phyloP scores from a whole-genome alignment of 1,284 basidiomycete species.

The Tetrapyrgos nigripes region DNA sequence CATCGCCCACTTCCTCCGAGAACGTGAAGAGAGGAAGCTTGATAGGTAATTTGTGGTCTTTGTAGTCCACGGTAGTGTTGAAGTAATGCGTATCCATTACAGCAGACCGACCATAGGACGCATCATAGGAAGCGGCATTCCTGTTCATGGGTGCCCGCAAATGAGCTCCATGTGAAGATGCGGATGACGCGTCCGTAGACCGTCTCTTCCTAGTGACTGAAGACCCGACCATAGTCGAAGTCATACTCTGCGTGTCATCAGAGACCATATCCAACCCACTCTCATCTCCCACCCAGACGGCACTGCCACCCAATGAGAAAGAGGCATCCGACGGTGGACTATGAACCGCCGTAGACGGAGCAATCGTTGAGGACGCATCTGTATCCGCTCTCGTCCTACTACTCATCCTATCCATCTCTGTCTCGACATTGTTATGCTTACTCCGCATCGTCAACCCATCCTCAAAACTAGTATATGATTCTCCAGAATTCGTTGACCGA shows the following conservation, averaged over 20 bases:
- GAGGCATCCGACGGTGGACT: slow-evolving; percentile 72
- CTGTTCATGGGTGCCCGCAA: slow-evolving; percentile 18
- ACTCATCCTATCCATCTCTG: slow-evolving; percentile 22
- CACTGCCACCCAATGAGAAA: slow-evolving; percentile 75
- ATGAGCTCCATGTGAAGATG: slow-evolving; percentile 56
- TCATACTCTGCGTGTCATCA: slow-evolving; percentile 43
- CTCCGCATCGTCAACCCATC: slow-evolving; percentile 60
- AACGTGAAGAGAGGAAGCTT: slow-evolving; percentile 88
- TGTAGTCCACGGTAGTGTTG: slow-evolving; percentile 85
- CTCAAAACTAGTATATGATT: slow-evolving; percentile 72
- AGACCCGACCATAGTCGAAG: slow-evolving; percentile 43
- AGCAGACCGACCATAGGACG: slow-evolving; percentile 50
- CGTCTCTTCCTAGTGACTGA: slow-evolving; percentile 55
- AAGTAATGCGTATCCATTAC: slow-evolving; percentile 94
- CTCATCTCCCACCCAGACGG: slow-evolving; percentile 82
- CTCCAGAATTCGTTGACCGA: slow-evolving; percentile 59
- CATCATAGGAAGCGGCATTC: slow-evolving; percentile 6
- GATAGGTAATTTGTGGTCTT: slow-evolving; percentile 81
- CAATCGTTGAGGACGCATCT: slow-evolving; percentile 40
- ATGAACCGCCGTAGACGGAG: slow-evolving; percentile 32
- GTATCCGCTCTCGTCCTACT: slow-evolving; percentile 44
- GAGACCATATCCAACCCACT: slow-evolving; percentile 51
- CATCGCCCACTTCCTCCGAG: slow-evolving; percentile 95
- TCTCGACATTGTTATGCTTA: slow-evolving; percentile 35
- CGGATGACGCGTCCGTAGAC: slow-evolving; percentile 76